Conservation (phyloP, 805 yeast species). For the Millerago galiae region DNA sequence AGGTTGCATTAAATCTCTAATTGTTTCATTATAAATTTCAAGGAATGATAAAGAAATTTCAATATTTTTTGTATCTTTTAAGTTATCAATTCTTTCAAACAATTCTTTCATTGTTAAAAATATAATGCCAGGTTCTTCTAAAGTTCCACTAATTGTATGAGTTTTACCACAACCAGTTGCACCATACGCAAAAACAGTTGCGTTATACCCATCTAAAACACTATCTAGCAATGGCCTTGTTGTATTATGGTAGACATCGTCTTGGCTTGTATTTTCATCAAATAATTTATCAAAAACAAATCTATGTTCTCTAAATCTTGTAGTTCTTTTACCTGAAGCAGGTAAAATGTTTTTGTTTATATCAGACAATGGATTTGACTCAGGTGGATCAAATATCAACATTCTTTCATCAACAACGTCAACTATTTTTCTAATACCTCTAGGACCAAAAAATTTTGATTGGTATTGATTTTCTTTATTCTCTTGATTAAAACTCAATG, state of each 20-base stretch:
- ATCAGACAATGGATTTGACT: conserved; percentile 47
- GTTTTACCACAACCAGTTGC: conserved; percentile 99
- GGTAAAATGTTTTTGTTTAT: conserved; percentile 30
- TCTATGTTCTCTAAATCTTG: conserved; percentile 62
- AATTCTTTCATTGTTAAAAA: conserved; percentile 73
- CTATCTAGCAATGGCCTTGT: conserved; percentile 68
- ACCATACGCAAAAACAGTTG: conserved; percentile 93
- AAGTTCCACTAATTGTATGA: conserved; percentile 76
- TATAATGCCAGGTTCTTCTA: conserved; percentile 71
- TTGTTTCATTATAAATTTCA: conserved; percentile 89
- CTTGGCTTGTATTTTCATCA: conserved; percentile 58
- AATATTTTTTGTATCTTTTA: conserved; percentile 46
- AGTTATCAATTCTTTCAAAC: conserved; percentile 51
- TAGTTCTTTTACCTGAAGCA: conserved; percentile 27
- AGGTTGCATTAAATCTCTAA: conserved; percentile 70
- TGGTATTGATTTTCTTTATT: conserved; percentile 17
- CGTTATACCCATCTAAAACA: conserved; percentile 78
- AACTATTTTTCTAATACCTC: conserved; percentile 61
- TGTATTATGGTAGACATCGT: conserved; percentile 59
- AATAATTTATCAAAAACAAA: conserved; percentile 80
- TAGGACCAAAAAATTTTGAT: conserved; percentile 27
- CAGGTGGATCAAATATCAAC: conserved; percentile 84
- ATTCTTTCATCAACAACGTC: conserved; percentile 79
- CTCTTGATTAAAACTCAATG: conserved; percentile 28
- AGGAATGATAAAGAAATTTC: conserved; percentile 67